These are phyloP conservation scores for Durusdinium trenchii DNA, from an alignment of 73 alveolate species.

Conservation along the genomic window DNA sequence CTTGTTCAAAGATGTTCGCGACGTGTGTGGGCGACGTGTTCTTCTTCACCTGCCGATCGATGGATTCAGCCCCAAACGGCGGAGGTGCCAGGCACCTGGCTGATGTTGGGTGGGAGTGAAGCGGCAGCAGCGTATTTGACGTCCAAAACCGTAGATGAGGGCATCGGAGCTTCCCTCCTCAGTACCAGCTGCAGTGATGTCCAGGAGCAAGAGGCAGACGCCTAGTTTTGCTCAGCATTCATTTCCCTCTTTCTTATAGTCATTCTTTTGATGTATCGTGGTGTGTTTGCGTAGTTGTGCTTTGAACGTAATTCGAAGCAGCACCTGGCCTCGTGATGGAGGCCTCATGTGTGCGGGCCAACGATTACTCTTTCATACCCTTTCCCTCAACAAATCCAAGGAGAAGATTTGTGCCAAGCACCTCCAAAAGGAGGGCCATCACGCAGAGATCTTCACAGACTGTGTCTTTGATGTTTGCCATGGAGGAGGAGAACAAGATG, in stretches of 20 bases:
- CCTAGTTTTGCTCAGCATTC: not conserved
- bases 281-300: not conserved
- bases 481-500: conserved; percentile 72
- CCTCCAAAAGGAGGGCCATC: conserved; percentile 26
- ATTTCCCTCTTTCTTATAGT: not conserved
- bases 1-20: too few species aligned
- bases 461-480: conserved; percentile 58
- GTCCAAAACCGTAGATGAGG: conserved; percentile 30
- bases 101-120: conserved; percentile 43
- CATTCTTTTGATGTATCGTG: not conserved
- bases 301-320: not conserved
- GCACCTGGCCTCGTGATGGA: not conserved
- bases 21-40: too few species aligned
- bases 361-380: too few species aligned
- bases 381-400: not conserved
- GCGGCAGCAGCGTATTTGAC: not conserved
- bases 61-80: not conserved
- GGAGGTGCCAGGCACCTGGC: conserved; percentile 11
- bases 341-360: not conserved
- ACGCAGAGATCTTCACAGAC: conserved; percentile 35
- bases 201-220: conserved; percentile 27
- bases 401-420: conserved; percentile 43
- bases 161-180: not conserved
- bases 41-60: not conserved
- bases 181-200: conserved; percentile 21